These are phyloP conservation scores for Penicillium psychrosexuale DNA, from an alignment of 2,329 filamentous ascomycete species.

Conservation along the genomic window DNA sequence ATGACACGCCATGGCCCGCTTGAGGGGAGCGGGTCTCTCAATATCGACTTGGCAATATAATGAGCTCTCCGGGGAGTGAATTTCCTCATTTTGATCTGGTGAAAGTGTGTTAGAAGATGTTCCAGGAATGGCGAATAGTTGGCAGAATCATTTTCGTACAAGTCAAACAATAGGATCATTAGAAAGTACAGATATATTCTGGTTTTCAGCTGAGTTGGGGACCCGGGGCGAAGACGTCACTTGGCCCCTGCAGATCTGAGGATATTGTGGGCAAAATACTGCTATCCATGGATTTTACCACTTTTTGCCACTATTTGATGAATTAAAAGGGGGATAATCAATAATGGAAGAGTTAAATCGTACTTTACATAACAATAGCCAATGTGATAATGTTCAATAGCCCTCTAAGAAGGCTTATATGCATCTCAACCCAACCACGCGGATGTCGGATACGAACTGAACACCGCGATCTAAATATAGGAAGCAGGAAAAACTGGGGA, in stretches of 20 bases:
- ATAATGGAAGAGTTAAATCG: too few species aligned
- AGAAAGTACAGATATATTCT: background rate
- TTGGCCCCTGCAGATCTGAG: background rate
- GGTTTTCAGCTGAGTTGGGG: background rate
- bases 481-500: background rate
- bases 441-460: background rate
- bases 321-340: background rate
- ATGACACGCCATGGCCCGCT: background rate
- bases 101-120: background rate
- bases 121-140: background rate
- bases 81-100: background rate
- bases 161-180: background rate
- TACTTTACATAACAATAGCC: background rate
- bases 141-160: background rate
- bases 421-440: background rate
- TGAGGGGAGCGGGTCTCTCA: background rate
- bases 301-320: background rate
- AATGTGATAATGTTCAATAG: background rate
- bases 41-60: background rate
- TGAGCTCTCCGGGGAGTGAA: background rate
- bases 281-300: background rate
- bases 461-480: background rate
- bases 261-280: background rate
- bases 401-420: background rate
- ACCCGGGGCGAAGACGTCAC: background rate